phyloP scores from a whole-genome alignment of 257 asterid species.

The Penstemon newberryi region DNA sequence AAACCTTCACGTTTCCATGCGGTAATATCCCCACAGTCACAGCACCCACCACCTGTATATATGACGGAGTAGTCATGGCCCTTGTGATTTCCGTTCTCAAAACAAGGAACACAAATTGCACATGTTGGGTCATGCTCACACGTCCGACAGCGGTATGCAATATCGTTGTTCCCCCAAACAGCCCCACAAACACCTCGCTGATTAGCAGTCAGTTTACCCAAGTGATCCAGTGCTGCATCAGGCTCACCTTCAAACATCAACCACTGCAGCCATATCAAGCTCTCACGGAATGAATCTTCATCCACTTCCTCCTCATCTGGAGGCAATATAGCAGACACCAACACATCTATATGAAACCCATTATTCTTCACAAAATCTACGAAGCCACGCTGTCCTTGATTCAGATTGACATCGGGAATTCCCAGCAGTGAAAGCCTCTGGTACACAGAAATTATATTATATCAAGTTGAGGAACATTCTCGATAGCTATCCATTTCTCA shows the following conservation, averaged over 20 bases:
- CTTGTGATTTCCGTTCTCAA: slow-evolving; percentile 86
- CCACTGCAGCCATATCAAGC: slow-evolving; percentile 86
- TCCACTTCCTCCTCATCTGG: slow-evolving; percentile 53
- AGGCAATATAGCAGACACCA: slow-evolving; percentile 74
- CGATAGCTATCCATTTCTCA: slow-evolving; percentile 2
- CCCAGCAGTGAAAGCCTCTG: slow-evolving; percentile 83
- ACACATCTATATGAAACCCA: slow-evolving; percentile 39
- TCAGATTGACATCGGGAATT: slow-evolving; percentile 51
- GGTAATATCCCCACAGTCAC: slow-evolving; percentile 98
- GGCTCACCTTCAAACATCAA: slow-evolving; percentile 94
- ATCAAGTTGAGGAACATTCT: slow-evolving; percentile 17
- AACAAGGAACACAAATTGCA: slow-evolving; percentile 96
- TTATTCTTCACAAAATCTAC: slow-evolving; percentile 60
- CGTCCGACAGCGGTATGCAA: slow-evolving; percentile 90
- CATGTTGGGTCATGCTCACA: slow-evolving; percentile 97
- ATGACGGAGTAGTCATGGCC: slow-evolving; percentile 90
- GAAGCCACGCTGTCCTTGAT: slow-evolving; percentile 56
- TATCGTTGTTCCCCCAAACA: slow-evolving; percentile 88
- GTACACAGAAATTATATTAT: slow-evolving; percentile 26
- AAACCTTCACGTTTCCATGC: slow-evolving; percentile 99
- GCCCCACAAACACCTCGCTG: slow-evolving; percentile 93
- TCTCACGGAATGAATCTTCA: slow-evolving; percentile 51
- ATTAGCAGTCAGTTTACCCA: slow-evolving; percentile 53
- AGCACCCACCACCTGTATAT: slow-evolving; percentile 94
- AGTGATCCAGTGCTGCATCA: slow-evolving; percentile 49